Percentiles rank a stretch among this genome's conserved stretches.
These are phyloP conservation scores for Sarocladium oryzae DNA, from an alignment of 2,329 filamentous ascomycete genomes.

Conservation along the genomic window DNA sequence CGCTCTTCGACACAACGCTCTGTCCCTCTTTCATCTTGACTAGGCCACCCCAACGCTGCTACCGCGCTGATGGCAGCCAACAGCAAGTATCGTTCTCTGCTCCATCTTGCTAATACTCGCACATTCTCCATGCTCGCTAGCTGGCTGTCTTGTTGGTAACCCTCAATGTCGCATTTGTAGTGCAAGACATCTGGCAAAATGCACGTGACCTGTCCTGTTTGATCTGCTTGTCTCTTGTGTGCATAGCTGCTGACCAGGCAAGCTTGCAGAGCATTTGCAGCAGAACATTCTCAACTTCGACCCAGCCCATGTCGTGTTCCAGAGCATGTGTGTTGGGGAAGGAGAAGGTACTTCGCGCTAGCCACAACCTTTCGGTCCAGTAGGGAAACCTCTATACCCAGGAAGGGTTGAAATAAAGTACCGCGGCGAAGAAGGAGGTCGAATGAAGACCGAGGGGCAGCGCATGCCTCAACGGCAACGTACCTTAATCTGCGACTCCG, in stretches of 20 bases:
- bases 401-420: conserved; percentile 23
- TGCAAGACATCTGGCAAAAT: conserved; percentile 10
- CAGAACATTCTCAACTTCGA: conserved; percentile 54
- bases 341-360: conserved; percentile 6
- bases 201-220: conserved; percentile 15
- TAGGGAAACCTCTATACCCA: conserved; percentile 11
- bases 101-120: conserved; percentile 4
- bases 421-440: conserved; percentile 43
- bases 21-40: not conserved
- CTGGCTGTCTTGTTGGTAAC: not conserved
- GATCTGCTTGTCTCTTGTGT: conserved; percentile 14
- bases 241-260: conserved; percentile 47
- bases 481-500: conserved; percentile 99
- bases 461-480: conserved; percentile 81
- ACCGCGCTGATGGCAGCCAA: not conserved
- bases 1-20: not conserved
- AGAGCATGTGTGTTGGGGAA: conserved; percentile 12
- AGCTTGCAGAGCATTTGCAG: conserved; percentile 37
- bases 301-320: conserved; percentile 23
- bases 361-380: conserved; percentile 4
- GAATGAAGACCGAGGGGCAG: conserved; percentile 64
- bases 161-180: not conserved
- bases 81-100: not conserved
- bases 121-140: conserved; percentile 4
- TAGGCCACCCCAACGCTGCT: not conserved